Conservation (phyloP, 2,329 filamentous ascomycete species). For the Blumeria hordei region DNA sequence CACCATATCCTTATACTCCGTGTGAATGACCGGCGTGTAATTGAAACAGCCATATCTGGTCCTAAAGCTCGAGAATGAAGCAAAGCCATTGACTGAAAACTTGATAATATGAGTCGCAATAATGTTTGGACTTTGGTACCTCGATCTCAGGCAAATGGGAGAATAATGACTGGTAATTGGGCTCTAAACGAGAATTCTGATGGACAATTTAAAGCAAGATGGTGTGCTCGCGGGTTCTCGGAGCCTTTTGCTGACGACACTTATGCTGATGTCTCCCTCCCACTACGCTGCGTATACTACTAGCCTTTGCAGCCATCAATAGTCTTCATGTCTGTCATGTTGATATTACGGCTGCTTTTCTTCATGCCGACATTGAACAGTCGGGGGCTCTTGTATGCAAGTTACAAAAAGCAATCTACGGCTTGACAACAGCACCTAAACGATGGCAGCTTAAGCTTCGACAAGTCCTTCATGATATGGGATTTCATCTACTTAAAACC, state of each 20-base stretch:
- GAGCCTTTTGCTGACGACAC: conserved; percentile 1
- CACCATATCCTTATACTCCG: no score
- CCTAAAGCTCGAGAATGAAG: no score
- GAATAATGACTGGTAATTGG: neutral
- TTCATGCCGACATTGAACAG: neutral
- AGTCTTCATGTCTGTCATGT: neutral
- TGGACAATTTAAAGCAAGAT: no score
- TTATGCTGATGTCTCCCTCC: neutral
- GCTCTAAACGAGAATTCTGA: neutral
- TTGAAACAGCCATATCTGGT: no score
- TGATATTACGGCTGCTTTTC: neutral
- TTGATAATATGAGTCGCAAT: neutral
- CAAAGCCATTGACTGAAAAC: neutral
- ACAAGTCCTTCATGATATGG: neutral
- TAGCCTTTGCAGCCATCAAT: neutral
- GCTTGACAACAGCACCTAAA: neutral
- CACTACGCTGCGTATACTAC: neutral
- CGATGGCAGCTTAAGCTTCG: neutral
- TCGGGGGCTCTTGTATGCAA: neutral
- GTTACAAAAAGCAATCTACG: neutral
- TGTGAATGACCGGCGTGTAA: no score
- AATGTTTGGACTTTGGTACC: neutral
- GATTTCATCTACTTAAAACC: no score
- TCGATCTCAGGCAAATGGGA: neutral
- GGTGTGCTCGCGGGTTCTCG: neutral